These are phyloP conservation scores for Takashimella koratensis DNA, from an alignment of 1,284 basidiomycete species.

Conservation along the genomic window DNA sequence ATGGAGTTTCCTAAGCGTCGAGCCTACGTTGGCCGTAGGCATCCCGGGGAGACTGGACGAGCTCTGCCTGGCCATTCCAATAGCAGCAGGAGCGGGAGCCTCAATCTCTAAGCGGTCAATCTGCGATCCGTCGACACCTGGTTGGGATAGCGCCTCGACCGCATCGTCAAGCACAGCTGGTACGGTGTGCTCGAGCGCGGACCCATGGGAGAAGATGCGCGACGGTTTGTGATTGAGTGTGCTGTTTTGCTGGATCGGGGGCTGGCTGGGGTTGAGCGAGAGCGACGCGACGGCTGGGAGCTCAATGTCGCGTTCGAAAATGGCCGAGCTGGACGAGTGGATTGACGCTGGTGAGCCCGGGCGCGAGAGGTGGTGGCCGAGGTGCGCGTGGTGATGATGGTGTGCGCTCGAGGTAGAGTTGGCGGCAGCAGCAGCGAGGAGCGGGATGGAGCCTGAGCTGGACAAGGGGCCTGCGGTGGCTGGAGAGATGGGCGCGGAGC, in stretches of 20 bases:
- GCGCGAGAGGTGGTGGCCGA: slow-evolving; percentile 23
- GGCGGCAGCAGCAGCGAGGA: not conserved
- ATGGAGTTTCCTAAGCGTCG: not conserved
- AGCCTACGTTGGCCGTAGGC: not conserved
- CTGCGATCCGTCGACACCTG: slow-evolving; percentile 16
- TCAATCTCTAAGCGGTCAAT: slow-evolving; percentile 42
- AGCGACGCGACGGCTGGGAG: slow-evolving; percentile 33
- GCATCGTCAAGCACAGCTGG: slow-evolving; percentile 49
- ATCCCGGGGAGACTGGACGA: slow-evolving; percentile 22
- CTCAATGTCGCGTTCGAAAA: slow-evolving; percentile 50
- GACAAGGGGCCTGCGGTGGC: not conserved
- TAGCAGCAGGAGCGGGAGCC: slow-evolving; percentile 24
- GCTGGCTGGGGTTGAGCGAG: slow-evolving; percentile 25
- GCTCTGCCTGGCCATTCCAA: slow-evolving; percentile 31
- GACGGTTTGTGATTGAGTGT: slow-evolving; percentile 40
- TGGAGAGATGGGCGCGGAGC: not conserved
- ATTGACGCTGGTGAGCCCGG: slow-evolving; percentile 42
- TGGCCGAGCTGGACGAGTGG: slow-evolving; percentile 44
- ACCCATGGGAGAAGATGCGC: slow-evolving; percentile 39
- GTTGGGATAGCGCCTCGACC: slow-evolving; percentile 42
- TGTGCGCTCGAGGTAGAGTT: not conserved
- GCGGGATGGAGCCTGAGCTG: not conserved
- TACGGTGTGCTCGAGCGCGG: slow-evolving; percentile 41
- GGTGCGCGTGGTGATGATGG: slow-evolving; percentile 4
- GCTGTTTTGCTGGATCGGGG: slow-evolving; percentile 7